Evolutionary conservation across 495 filamentous ascomycete genomes (phyloP), one percentile per base, ranked within the genome.

Genomic region (Neurospora sp.): DNA sequence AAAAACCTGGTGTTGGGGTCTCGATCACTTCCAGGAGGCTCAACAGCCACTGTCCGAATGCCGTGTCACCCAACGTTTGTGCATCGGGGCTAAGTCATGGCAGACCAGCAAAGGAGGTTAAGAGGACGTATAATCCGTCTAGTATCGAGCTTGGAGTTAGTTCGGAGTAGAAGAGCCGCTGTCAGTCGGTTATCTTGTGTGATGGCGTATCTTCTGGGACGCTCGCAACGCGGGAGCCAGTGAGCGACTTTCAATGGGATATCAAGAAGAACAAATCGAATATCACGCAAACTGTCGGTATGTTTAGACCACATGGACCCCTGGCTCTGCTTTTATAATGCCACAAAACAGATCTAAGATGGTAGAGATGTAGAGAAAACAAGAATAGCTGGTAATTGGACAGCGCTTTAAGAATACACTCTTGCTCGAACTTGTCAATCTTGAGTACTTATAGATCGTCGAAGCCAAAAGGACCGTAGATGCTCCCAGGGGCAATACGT

Each of bases 21-120:
- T 82, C 83, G 41, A 84, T 77, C 23, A 81, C 79, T 42, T 74
- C 72, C 18, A 82, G 73, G 31, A 44, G 72, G 69, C 48, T 77
- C 78, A 39, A 48, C 44, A 48, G n/a, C 44, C 44, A 48, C n/a
- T 48, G 44, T 48, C 44, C 44, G 10, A 48, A 23, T 48, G n/a
- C n/a, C 44, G 44, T 48, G 42, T n/a, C 42, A n/a, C 18, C 18
- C 42, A n/a, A 44, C 42, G 9, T 48, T 23, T 48, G 44, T 48
- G 18, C n/a, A 48, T 48, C n/a, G n/a, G 18, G 44, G n/a, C 44
- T 11, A 48, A 10, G 44, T 7, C n/a, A 23, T 20, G 44, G 44
- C 9, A 23, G 44, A 48, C 8, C 7, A 48, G 44, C 44, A 20
- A 20, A 20, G 9, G 44, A 20, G 44, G 44, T n/a, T 44, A 44